Percentiles rank a stretch among this genome's conserved stretches.
Conservation (phyloP, 2,329 filamentous ascomycete genomes). For the Colletotrichum scovillei region DNA sequence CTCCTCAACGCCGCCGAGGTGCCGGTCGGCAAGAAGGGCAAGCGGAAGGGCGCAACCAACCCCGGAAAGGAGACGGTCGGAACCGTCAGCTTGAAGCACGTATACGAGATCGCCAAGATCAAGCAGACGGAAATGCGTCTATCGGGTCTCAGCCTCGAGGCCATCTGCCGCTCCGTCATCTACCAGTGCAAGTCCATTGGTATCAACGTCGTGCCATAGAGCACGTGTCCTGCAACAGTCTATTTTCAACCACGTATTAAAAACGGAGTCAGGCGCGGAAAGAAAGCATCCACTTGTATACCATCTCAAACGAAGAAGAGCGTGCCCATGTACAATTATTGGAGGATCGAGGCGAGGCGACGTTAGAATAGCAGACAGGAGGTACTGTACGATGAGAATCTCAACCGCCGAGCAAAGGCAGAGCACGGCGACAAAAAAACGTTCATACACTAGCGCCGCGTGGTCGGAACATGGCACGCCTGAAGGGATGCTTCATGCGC, state of each 20-base stretch:
- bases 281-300: constrained; percentile 28
- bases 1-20: constrained; percentile 86
- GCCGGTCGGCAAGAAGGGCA: constrained; percentile 77
- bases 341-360: constrained; percentile 1
- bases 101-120: constrained; percentile 98
- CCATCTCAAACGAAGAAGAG: constrained; percentile 23
- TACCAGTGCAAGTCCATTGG: constrained; percentile 81
- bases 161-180: constrained; percentile 79
- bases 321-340: constrained; percentile 27
- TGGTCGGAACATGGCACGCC: constrained; percentile 10
- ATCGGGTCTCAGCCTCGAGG: constrained; percentile 77
- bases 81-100: constrained; percentile 89
- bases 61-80: constrained; percentile 85
- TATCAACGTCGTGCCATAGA: constrained; percentile 73
- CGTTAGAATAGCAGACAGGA: constrained; percentile 8
- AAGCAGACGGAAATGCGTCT: constrained; percentile 84
- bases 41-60: constrained; percentile 80
- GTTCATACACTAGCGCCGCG: constrained; percentile 17
- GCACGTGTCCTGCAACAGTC: background rate
- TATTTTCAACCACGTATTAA: constrained; percentile 13
- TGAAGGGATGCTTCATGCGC: background rate
- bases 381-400: constrained; percentile 31
- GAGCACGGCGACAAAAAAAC: background rate
- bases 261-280: constrained; percentile 31
- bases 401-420: constrained; percentile 13